These are phyloP conservation scores for Cardamine resedifolia DNA, from an alignment of 345 rosid species.

Conservation along the genomic window DNA sequence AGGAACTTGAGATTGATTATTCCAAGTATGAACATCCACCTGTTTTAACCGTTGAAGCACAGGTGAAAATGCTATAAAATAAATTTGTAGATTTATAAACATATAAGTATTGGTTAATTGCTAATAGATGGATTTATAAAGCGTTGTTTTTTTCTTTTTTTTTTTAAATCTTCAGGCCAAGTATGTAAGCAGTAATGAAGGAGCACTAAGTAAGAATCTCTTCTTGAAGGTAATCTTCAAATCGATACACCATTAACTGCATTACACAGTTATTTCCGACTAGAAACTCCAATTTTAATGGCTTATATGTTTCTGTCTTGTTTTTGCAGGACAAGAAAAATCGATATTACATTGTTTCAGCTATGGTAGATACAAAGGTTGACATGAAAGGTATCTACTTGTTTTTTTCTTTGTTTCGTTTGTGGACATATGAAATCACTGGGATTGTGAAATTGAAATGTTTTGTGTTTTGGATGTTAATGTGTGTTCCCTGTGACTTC, in stretches of 20 bases:
- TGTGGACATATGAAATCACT: background rate
- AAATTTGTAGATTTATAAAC: background rate
- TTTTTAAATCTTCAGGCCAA: conserved; percentile 51
- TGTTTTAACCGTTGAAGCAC: conserved; percentile 86
- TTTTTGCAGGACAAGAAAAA: conserved; percentile 80
- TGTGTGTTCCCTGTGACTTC: conserved; percentile 39
- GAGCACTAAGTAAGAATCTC: conserved; percentile 73
- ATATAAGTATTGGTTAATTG: background rate
- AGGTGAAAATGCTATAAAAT: conserved; percentile 44
- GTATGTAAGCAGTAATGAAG: conserved; percentile 63
- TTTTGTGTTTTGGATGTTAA: conserved; percentile 23
- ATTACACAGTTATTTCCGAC: background rate
- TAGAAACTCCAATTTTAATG: background rate
- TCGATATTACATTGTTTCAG: conserved; percentile 73
- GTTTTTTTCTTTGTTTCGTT: background rate
- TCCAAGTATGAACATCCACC: too few relatives aligned
- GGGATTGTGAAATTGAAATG: background rate
- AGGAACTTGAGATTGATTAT: too few relatives aligned
- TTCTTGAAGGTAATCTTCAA: conserved; percentile 69
- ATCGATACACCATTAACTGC: background rate
- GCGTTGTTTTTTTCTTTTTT: background rate
- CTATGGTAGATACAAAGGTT: conserved; percentile 71
- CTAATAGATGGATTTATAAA: conserved; percentile 9
- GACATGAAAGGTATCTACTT: conserved; percentile 73
- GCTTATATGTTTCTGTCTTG: background rate